These are phyloP conservation scores for Aspergillus alliaceus DNA, from an alignment of 2,329 filamentous ascomycete species.

Conservation along the genomic window DNA sequence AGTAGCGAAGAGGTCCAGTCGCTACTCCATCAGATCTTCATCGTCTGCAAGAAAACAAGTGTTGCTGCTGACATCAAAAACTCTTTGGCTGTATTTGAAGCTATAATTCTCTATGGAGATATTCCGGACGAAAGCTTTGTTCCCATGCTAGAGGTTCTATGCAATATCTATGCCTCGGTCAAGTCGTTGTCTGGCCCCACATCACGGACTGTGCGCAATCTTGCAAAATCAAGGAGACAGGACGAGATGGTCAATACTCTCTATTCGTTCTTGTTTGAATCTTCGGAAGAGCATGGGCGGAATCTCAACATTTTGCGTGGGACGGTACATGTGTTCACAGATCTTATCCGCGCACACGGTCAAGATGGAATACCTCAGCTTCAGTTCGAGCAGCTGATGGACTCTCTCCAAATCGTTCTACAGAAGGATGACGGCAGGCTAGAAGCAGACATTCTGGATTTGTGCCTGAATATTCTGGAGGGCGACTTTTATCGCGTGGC, in stretches of 20 bases:
- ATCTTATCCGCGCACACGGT: constrained; percentile 41
- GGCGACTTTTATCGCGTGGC: constrained; percentile 36
- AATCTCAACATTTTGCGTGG: constrained; percentile 43
- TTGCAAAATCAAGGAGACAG: constrained; percentile 41
- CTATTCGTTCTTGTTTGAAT: constrained; percentile 36
- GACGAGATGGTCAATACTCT: constrained; percentile 40
- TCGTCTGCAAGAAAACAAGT: constrained; percentile 42
- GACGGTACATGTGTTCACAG: constrained; percentile 41
- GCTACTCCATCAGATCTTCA: constrained; percentile 39
- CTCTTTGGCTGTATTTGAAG: constrained; percentile 41
- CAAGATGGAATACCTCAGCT: constrained; percentile 40
- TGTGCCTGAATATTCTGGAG: constrained; percentile 41
- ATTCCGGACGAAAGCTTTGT: constrained; percentile 40
- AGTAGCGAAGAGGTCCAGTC: constrained; percentile 35
- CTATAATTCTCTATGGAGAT: constrained; percentile 42
- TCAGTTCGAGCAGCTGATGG: constrained; percentile 37
- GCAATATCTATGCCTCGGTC: constrained; percentile 46
- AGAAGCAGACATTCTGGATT: constrained; percentile 41
- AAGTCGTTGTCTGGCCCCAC: constrained; percentile 44
- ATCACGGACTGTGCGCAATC: constrained; percentile 42
- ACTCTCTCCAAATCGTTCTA: constrained; percentile 34
- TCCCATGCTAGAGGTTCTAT: constrained; percentile 42
- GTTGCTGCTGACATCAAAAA: constrained; percentile 44
- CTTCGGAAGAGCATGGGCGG: constrained; percentile 32
- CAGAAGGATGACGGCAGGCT: constrained; percentile 39